phyloP scores from a whole-genome alignment of 2,329 filamentous ascomycete species.

The Clonostachys solani region DNA sequence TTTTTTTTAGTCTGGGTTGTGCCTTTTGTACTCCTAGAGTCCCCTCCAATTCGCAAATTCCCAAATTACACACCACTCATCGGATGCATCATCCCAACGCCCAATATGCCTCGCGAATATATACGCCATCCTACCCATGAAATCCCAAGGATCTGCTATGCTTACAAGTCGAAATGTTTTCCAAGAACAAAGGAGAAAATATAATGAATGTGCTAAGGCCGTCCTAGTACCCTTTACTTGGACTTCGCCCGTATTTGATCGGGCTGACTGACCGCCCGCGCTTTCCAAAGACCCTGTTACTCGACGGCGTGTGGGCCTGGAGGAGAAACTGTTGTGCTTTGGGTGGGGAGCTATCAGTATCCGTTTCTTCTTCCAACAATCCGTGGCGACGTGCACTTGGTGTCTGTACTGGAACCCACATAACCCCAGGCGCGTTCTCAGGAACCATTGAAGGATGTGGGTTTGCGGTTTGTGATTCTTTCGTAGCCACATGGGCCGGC shows the following conservation, averaged over 20 bases:
- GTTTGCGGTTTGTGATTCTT: background rate
- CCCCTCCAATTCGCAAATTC: no score
- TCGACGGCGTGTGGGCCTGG: conserved; percentile 32
- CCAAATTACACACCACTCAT: no score
- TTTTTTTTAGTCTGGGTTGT: no score
- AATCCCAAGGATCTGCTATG: no score
- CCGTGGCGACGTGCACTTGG: conserved; percentile 36
- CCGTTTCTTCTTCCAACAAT: conserved; percentile 39
- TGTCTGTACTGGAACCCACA: conserved; percentile 46
- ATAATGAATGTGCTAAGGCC: no score
- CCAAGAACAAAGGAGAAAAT: no score
- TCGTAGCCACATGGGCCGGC: background rate
- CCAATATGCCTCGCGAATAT: no score
- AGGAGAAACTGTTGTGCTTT: conserved; percentile 33
- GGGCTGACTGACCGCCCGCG: conserved; percentile 43
- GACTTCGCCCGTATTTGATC: conserved; percentile 34
- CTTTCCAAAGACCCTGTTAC: conserved; percentile 20
- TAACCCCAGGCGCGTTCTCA: conserved; percentile 23
- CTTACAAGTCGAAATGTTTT: no score
- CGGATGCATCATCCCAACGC: no score
- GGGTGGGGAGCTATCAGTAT: conserved; percentile 46
- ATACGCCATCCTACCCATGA: no score
- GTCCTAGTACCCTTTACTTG: conserved; percentile 27
- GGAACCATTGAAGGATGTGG: conserved; percentile 7
- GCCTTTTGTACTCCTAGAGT: no score